Base-by-base conservation (phyloP, 257 asterid genomes). In the Nicotiana attenuata region DNA sequence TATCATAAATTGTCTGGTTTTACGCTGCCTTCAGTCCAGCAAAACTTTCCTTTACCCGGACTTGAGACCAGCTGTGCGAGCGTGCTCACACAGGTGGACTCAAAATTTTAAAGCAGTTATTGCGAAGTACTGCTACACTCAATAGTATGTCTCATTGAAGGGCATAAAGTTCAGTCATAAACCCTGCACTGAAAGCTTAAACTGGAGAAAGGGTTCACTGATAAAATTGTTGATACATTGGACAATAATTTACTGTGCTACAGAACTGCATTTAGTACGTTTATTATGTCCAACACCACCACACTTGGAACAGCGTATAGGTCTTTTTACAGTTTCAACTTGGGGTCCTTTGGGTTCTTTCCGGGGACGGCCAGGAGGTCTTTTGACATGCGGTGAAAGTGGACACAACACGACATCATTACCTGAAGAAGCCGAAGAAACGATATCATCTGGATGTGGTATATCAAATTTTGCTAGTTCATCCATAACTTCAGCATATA, bases 281-380 rank as follows among this genome's bases (percentile, higher is more conserved):
- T 73, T 73, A 24, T 73, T 73, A 73, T 73, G 79, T 73, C 79
- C 79, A 73, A 73, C 61, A 1, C 79, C 63, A 0, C 79, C 79
- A 50, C 79, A 73, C 55, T 73, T 73, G 3, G 79, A 73, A 7
- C 79, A 73, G 5, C 79, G 79, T 3, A 73, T 73, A 0, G 79
- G 79, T 73, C 79, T 73, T 17, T 73, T 73, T 15, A 73, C 63
- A 24, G 63, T 73, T 50, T 73, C 79, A 26, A 45, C 66, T 73
- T 81, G 84, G 4, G 68, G 41, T 64, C 67, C 75, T 22, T 69
- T 59, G 22, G 63, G 41, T 73, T 38, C 78, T 35, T 71, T 81
- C 38, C 75, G 33, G 13, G 81, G 81, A 31, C 81, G 78, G 26
- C 75, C 76, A 26, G 76, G 75, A 59, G 84, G 76, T 24, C 84